Percentiles rank a stretch among this genome's conserved stretches.
Evolutionary conservation across 768 basidiomycete genomes (phyloP).

Genomic region (Favolaschia claudopus): DNA sequence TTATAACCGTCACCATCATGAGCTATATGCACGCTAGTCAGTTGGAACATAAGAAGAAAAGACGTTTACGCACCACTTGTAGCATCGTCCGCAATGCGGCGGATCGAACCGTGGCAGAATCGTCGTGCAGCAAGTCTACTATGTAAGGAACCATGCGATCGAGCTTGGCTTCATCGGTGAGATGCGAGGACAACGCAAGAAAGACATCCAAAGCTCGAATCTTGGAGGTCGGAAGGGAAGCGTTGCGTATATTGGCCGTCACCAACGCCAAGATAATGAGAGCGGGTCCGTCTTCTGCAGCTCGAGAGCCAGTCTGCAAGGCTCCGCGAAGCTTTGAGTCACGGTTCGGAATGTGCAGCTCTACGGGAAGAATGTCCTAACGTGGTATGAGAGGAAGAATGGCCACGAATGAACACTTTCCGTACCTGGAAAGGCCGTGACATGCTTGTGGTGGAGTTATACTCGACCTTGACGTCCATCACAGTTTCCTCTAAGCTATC

Average conservation of each 20-base stretch:
- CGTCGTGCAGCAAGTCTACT: conserved; percentile 88
- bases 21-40: conserved; percentile 31
- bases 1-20: conserved; percentile 80
- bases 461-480: conserved; percentile 65
- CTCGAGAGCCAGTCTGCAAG: conserved; percentile 56
- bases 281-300: conserved; percentile 86
- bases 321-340: conserved; percentile 62
- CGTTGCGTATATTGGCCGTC: conserved; percentile 90
- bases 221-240: conserved; percentile 84
- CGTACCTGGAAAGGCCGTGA: conserved; percentile 69
- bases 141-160: conserved; percentile 94
- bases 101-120: conserved; percentile 81
- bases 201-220: conserved; percentile 87
- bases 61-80: conserved; percentile 70
- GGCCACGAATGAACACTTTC: not conserved
- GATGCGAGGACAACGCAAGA: conserved; percentile 76
- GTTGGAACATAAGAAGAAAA: not conserved
- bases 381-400: not conserved
- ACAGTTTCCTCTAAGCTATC: conserved; percentile 55
- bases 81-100: conserved; percentile 80
- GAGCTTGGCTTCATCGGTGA: conserved; percentile 94
- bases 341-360: conserved; percentile 76
- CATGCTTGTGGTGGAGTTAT: conserved; percentile 49
- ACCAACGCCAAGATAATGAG: conserved; percentile 88
- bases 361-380: conserved; percentile 82